These are phyloP conservation scores for Aspergillus bertholletiae DNA, from an alignment of 495 filamentous ascomycete species.

Conservation along the genomic window DNA sequence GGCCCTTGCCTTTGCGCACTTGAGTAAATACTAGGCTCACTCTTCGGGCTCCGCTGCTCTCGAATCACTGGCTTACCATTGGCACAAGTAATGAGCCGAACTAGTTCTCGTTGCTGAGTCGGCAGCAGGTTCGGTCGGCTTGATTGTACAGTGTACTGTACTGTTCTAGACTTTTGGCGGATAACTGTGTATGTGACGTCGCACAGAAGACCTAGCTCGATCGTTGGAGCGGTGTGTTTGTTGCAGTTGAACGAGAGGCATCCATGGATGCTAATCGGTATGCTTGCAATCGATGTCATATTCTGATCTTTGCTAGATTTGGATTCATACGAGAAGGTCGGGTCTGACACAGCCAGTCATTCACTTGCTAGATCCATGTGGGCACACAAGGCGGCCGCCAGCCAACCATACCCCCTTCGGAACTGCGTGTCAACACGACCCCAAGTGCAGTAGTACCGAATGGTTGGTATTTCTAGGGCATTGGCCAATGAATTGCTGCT, in stretches of 20 bases:
- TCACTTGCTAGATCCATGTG: too few relatives aligned
- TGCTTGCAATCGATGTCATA: not conserved
- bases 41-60: not conserved
- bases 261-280: not conserved
- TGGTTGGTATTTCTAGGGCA: too few relatives aligned
- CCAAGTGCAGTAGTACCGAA: too few relatives aligned
- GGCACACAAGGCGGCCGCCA: too few relatives aligned
- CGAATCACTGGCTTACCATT: not conserved
- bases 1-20: too few relatives aligned
- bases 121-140: not conserved
- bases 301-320: not conserved
- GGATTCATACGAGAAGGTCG: not conserved
- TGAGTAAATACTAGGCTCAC: not conserved
- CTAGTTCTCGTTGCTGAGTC: not conserved
- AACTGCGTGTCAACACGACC: too few relatives aligned
- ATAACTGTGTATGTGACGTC: not conserved
- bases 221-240: conserved; percentile 17
- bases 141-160: too few relatives aligned
- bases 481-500: too few relatives aligned
- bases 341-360: not conserved
- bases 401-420: too few relatives aligned
- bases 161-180: not conserved
- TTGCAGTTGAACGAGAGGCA: not conserved
- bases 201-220: conserved; percentile 2
- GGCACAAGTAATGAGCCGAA: not conserved